These are phyloP conservation scores for Candida piceae DNA, from an alignment of 805 yeast species.

Conservation along the genomic window DNA sequence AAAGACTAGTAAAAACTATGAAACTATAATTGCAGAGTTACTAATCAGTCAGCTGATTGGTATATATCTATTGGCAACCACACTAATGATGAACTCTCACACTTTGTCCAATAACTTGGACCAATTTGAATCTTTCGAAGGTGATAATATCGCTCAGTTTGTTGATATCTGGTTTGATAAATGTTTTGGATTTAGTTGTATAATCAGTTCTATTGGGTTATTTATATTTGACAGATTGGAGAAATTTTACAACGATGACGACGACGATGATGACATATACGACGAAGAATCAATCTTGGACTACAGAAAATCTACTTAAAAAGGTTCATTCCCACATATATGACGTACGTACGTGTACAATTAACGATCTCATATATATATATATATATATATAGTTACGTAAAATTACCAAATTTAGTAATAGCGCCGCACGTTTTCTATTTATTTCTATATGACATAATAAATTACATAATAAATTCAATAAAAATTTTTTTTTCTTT, in stretches of 20 bases:
- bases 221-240: slow-evolving; percentile 23
- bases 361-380: too few species aligned
- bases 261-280: slow-evolving; percentile 15
- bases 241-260: slow-evolving; percentile 17
- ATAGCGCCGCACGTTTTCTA: too few species aligned
- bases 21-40: slow-evolving; percentile 25
- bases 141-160: slow-evolving; percentile 24
- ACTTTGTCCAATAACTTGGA: slow-evolving; percentile 40
- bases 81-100: slow-evolving; percentile 43
- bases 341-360: too few species aligned
- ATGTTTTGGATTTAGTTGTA: slow-evolving; percentile 41
- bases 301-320: slow-evolving; percentile 7
- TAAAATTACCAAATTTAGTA: too few species aligned
- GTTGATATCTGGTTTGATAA: slow-evolving; percentile 50
- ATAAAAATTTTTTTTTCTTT: too few species aligned
- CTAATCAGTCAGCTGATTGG: slow-evolving; percentile 43
- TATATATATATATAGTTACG: too few species aligned
- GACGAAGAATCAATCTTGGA: slow-evolving; percentile 28
- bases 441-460: too few species aligned
- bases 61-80: slow-evolving; percentile 47
- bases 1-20: slow-evolving; percentile 22
- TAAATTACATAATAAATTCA: too few species aligned
- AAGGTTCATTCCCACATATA: background rate
- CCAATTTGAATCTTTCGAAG: slow-evolving; percentile 27
- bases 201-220: slow-evolving; percentile 28